Percentiles rank a stretch among this genome's conserved stretches.
These are phyloP conservation scores for Elaeis oleifera DNA, from an alignment of 202 grass and related monocot species.

Conservation along the genomic window DNA sequence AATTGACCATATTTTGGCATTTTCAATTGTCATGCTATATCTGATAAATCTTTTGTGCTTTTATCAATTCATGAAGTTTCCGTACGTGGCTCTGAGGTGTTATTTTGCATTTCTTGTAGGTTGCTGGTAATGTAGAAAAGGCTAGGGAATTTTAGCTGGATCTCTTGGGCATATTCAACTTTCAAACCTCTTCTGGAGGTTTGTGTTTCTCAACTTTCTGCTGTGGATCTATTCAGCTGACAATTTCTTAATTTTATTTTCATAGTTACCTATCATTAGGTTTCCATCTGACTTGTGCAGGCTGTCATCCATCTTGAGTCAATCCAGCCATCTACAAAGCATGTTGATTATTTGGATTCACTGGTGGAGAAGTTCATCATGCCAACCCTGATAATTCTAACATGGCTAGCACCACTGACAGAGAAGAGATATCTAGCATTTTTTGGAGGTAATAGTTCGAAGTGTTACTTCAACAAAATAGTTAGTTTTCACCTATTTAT, in stretches of 20 bases:
- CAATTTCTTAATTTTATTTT: background rate
- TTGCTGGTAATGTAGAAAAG: constrained; percentile 52
- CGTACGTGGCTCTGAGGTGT: background rate
- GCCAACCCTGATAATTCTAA: constrained; percentile 38
- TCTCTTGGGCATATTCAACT: constrained; percentile 41
- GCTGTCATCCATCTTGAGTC: constrained; percentile 84
- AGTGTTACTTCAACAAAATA: background rate
- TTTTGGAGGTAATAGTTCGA: constrained; percentile 71
- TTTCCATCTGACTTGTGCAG: constrained; percentile 32
- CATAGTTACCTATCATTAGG: background rate
- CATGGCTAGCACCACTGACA: constrained; percentile 47
- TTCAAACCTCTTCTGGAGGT: constrained; percentile 74
- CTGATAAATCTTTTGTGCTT: too few species aligned
- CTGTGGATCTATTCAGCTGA: constrained; percentile 5
- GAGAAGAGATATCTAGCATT: constrained; percentile 92
- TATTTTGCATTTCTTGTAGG: constrained; percentile 36
- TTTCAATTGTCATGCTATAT: too few species aligned
- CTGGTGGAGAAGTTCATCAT: constrained; percentile 81
- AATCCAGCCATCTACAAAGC: constrained; percentile 58
- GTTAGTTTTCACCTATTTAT: too few species aligned
- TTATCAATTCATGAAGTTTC: too few species aligned
- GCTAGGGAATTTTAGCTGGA: constrained; percentile 58
- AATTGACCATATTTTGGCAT: too few species aligned
- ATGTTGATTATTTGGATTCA: constrained; percentile 64
- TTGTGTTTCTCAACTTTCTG: background rate